Percentiles rank a stretch among this genome's conserved stretches.
Evolutionary conservation across 2,329 filamentous ascomycete species (phyloP).

Genomic region (Cyclaneusma minus): DNA sequence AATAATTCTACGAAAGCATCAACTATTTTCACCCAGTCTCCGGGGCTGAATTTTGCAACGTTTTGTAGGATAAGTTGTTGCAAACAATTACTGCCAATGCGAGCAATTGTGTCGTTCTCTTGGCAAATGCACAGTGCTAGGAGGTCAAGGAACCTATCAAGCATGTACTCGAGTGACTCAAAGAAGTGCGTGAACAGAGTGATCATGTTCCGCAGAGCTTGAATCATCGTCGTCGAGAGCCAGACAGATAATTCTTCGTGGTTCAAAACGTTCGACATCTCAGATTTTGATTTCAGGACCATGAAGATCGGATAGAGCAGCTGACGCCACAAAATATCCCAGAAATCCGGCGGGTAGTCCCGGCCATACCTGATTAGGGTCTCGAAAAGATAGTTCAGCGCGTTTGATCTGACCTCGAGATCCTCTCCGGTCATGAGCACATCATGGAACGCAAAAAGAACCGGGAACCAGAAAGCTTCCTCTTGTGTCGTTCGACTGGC

Average conservation of each 20-base stretch:
- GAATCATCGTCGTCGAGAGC: constrained; percentile 98
- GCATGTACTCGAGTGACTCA: constrained; percentile 89
- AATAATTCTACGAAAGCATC: constrained; percentile 94
- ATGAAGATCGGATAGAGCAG: constrained; percentile 97
- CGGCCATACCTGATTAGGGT: constrained; percentile 80
- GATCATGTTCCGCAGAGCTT: constrained; percentile 96
- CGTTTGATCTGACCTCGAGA: constrained; percentile 80
- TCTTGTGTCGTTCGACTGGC: constrained; percentile 76
- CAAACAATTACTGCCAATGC: constrained; percentile 95
- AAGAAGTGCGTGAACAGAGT: constrained; percentile 98
- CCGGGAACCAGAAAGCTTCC: constrained; percentile 97
- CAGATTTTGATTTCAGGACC: constrained; percentile 87
- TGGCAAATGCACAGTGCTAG: constrained; percentile 94
- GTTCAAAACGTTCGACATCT: constrained; percentile 89
- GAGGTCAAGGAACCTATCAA: constrained; percentile 91
- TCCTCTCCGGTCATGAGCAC: constrained; percentile 99
- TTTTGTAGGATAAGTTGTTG: constrained; percentile 96
- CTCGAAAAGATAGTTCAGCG: constrained; percentile 93
- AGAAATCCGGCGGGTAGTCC: constrained; percentile 86
- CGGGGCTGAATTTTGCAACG: constrained; percentile 72
- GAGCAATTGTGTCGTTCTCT: constrained; percentile 94
- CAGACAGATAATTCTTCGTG: constrained; percentile 96
- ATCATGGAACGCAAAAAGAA: constrained; percentile 96
- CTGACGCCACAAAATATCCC: constrained; percentile 96
- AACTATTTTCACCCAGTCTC: constrained; percentile 91